Conservation (phyloP, 352 stramenopile genomes). For the Phytophthora vignae region DNA sequence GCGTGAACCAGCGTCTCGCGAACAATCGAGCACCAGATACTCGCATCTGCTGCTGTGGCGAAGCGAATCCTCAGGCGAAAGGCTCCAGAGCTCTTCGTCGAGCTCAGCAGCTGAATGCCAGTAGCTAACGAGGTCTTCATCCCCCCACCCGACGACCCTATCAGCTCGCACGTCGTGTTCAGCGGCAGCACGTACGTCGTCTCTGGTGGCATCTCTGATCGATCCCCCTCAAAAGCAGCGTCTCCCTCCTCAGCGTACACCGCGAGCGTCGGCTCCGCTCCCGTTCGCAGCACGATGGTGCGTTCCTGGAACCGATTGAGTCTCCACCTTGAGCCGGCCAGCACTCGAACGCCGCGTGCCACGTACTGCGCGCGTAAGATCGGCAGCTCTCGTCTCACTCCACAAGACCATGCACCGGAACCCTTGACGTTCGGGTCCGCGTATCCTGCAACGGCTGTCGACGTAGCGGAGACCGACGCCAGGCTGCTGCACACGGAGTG, state of each 20-base stretch:
- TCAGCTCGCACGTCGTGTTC: slow-evolving; percentile 42
- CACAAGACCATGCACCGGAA: neutral
- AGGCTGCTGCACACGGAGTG: slow-evolving; percentile 13
- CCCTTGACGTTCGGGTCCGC: neutral
- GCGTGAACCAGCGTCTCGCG: slow-evolving; percentile 49
- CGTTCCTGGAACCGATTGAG: slow-evolving; percentile 57
- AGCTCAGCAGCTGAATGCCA: slow-evolving; percentile 50
- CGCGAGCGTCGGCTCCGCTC: slow-evolving; percentile 32
- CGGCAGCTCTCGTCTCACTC: slow-evolving; percentile 36
- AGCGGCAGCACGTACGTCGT: slow-evolving; percentile 34
- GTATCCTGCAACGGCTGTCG: slow-evolving; percentile 3
- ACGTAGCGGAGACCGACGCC: slow-evolving; percentile 1
- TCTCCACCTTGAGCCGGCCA: slow-evolving; percentile 55
- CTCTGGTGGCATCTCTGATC: slow-evolving; percentile 15
- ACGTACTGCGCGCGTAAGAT: slow-evolving; percentile 62
- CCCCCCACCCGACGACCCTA: neutral
- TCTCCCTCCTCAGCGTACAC: slow-evolving; percentile 28
- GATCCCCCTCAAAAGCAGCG: slow-evolving; percentile 2
- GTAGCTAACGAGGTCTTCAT: neutral
- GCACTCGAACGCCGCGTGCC: slow-evolving; percentile 51
- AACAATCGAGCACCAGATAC: slow-evolving; percentile 58
- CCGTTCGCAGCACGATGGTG: slow-evolving; percentile 49
- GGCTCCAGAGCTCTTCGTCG: slow-evolving; percentile 20
- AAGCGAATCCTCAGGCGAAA: slow-evolving; percentile 62
- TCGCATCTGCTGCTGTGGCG: slow-evolving; percentile 52